A percentile compares a stretch with the other conserved stretches of the same genome.
phyloP scores from a whole-genome alignment of 2,329 filamentous ascomycete species.

The Scedosporium apiospermum region DNA sequence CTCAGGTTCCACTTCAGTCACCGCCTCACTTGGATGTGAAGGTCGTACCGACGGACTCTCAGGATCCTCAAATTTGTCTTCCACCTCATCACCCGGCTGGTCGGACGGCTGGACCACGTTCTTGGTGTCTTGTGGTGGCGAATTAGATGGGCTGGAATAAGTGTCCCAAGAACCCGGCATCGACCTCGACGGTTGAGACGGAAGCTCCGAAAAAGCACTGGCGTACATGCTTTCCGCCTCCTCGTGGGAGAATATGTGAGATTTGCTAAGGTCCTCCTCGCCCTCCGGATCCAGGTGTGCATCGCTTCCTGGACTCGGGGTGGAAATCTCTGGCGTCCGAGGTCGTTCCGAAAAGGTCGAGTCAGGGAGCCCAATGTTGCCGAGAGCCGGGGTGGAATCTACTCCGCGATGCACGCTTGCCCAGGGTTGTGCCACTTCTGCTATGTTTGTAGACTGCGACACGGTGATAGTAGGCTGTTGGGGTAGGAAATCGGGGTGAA shows the following conservation, averaged over 20 bases:
- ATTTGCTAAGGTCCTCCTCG: slow-evolving; percentile 48
- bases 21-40: neutral
- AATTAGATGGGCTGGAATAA: neutral
- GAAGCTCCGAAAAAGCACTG: slow-evolving; percentile 50
- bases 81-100: neutral
- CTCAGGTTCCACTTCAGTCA: neutral
- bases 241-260: slow-evolving; percentile 66
- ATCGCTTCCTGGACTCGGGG: neutral
- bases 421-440: neutral
- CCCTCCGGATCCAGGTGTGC: slow-evolving; percentile 16
- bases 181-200: slow-evolving; percentile 5
- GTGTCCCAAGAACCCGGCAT: slow-evolving; percentile 47
- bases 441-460: neutral
- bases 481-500: slow-evolving; percentile 26
- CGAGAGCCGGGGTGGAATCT: neutral
- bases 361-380: neutral
- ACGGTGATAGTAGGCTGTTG: neutral
- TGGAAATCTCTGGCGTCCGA: neutral
- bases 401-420: slow-evolving; percentile 1
- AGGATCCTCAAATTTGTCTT: neutral
- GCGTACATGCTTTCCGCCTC: slow-evolving; percentile 84
- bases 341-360: neutral
- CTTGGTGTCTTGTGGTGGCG: neutral
- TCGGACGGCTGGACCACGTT: neutral
- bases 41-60: neutral